Base-by-base conservation (phyloP, 768 basidiomycete genomes). In the Serendipita vermifera region DNA sequence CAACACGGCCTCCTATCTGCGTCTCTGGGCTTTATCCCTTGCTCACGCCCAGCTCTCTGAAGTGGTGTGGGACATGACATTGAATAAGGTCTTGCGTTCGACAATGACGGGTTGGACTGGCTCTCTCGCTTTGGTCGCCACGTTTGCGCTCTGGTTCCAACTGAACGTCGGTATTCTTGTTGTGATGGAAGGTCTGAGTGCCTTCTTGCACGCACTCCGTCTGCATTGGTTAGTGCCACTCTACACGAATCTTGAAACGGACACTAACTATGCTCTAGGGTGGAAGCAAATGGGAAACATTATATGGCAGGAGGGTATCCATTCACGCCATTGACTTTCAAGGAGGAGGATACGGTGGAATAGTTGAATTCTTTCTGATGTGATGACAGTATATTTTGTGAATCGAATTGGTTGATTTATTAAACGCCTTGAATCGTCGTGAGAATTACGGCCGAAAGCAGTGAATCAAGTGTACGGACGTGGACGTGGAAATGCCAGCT, bases 11-110 rank as follows among this genome's bases (percentile, higher is more conserved):
- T 90, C 87, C 14, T 89, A 88, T 69, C 79, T 91, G 46, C 86
- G 94, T 66, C 75, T 99, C 35, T 98, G 94, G 94, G 96, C 96
- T 17, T 78, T 99, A 5, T 99, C 96, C 24, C 78, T 99, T 54
- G 96, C 96, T 9, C 96, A 99, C 71, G 91, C 96, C 17, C 96
- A 98, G 70, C 75, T 99, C 15, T 94, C 91, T 35, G 92, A 92
- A 68, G 91, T 94, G 55, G 72, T 94, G 57, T 94, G 90, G 87
- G 66, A 67, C 54, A 94, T 94, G 92, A 90, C 87, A 0, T 62
- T 99, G 41, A 68, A 68, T 43, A 58, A 64, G 20, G 70, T 71
- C 26, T 72, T 75, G 62, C n/a, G n/a, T n/a, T n/a, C n/a, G n/a
- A 65, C 61, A 3, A 64, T 59, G 73, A 85, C 17, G 54, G 56